Percentiles rank a stretch among this genome's conserved stretches.
Conservation (phyloP, 1,284 basidiomycete species). For the Termitomyces sp. region DNA sequence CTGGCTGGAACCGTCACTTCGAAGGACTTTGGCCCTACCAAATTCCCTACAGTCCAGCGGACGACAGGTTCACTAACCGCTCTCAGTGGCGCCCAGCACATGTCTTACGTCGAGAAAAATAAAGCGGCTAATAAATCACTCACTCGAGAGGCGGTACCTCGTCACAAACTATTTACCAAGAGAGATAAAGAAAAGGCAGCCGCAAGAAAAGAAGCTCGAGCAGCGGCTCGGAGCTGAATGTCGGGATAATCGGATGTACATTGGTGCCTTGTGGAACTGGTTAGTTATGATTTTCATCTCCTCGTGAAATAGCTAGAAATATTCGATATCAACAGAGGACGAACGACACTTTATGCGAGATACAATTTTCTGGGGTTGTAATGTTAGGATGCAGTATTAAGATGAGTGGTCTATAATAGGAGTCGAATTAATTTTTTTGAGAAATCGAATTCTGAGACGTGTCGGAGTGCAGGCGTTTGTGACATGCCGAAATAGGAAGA, state of each 20-base stretch:
- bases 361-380: neutral
- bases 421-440: slow-evolving; percentile 2
- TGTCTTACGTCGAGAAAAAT: slow-evolving; percentile 90
- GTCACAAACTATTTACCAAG: slow-evolving; percentile 81
- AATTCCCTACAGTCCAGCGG: slow-evolving; percentile 70
- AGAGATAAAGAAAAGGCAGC: slow-evolving; percentile 45
- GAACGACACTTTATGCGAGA: neutral
- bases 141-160: slow-evolving; percentile 57
- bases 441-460: slow-evolving; percentile 17
- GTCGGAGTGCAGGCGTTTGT: slow-evolving; percentile 8
- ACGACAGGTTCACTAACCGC: slow-evolving; percentile 83
- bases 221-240: slow-evolving; percentile 18
- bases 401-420: slow-evolving; percentile 15
- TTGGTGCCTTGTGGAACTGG: slow-evolving; percentile 11
- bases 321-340: neutral
- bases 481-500: slow-evolving; percentile 12
- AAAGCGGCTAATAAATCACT: slow-evolving; percentile 85
- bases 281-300: slow-evolving; percentile 2
- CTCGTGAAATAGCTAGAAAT: slow-evolving; percentile 9
- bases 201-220: slow-evolving; percentile 26
- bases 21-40: slow-evolving; percentile 65
- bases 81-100: slow-evolving; percentile 82
- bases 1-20: slow-evolving; percentile 75
- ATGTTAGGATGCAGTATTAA: neutral
- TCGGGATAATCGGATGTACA: slow-evolving; percentile 14